A percentile compares a stretch with the other conserved stretches of the same genome.
Evolutionary conservation across 192 early-diverging fungal genomes (phyloP).

Genomic region (Irineochytrium annulatum): DNA sequence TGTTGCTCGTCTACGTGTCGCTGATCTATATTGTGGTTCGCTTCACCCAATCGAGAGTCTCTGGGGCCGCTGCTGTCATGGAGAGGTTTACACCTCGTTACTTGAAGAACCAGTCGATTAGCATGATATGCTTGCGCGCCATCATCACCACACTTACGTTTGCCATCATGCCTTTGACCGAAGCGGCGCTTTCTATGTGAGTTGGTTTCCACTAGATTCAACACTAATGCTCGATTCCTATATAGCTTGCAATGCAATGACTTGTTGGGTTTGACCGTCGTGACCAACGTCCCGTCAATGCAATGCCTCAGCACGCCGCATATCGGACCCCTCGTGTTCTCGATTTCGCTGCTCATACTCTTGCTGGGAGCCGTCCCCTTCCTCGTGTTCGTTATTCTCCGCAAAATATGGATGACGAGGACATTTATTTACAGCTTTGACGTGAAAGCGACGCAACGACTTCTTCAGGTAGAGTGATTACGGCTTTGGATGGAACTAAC

Average conservation of each 20-base stretch:
- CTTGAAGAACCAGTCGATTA: constrained; percentile 10
- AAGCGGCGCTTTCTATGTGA: constrained; percentile 8
- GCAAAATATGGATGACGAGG: not conserved
- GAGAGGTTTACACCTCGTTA: constrained; percentile 8
- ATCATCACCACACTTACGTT: constrained; percentile 15
- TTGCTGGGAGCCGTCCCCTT: constrained; percentile 1
- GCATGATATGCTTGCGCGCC: constrained; percentile 18
- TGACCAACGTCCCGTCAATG: not conserved
- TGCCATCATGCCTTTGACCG: constrained; percentile 21
- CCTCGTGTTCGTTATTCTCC: not conserved
- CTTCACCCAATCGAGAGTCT: not conserved
- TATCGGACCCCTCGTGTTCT: constrained; percentile 4
- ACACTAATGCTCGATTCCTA: too few relatives aligned
- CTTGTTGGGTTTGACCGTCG: not conserved
- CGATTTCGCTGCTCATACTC: constrained; percentile 7
- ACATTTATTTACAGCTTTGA: not conserved
- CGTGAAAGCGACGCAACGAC: not conserved
- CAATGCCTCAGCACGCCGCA: constrained; percentile 5
- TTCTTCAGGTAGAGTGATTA: too few relatives aligned
- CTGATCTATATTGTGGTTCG: too few relatives aligned
- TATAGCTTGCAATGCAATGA: constrained; percentile 9
- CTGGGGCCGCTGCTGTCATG: not conserved
- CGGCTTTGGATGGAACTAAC: too few relatives aligned
- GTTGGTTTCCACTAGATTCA: too few relatives aligned
- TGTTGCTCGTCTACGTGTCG: constrained; percentile 6